These are phyloP conservation scores for Phytopythium montanum DNA, from an alignment of 352 stramenopile species.

Conservation along the genomic window DNA sequence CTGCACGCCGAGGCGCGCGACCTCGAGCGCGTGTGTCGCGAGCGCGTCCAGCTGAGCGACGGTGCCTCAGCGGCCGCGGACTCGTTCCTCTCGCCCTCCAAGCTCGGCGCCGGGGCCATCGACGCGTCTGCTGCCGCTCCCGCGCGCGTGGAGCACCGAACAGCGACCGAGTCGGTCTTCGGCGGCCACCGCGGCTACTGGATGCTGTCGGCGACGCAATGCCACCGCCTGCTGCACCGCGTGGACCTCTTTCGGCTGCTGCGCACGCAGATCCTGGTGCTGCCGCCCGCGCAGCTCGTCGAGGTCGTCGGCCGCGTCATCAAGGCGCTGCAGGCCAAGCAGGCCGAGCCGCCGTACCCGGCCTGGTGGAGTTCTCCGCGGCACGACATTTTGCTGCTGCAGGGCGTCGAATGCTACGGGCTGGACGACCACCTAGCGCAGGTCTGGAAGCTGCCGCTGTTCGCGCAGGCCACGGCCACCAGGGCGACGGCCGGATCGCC, in stretches of 20 bases:
- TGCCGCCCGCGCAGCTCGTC: constrained; percentile 58
- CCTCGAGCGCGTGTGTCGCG: constrained; percentile 58
- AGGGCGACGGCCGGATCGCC: constrained; percentile 26
- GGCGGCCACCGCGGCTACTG: constrained; percentile 60
- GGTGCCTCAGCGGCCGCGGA: neutral
- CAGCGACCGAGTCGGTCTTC: constrained; percentile 39
- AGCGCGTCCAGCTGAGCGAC: constrained; percentile 10
- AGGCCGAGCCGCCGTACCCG: constrained; percentile 35
- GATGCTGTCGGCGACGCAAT: constrained; percentile 53
- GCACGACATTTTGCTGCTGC: constrained; percentile 78
- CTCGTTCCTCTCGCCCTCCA: neutral
- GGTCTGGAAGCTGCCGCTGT: constrained; percentile 69
- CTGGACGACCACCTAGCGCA: constrained; percentile 62
- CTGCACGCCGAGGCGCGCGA: constrained; percentile 52
- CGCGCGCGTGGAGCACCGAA: neutral
- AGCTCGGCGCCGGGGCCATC: too few species aligned
- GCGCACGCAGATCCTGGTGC: constrained; percentile 60
- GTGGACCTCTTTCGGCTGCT: constrained; percentile 80
- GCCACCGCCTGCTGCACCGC: constrained; percentile 61
- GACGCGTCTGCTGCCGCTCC: neutral
- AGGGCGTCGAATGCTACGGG: constrained; percentile 81
- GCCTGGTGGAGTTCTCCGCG: constrained; percentile 71
- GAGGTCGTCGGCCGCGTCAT: constrained; percentile 55
- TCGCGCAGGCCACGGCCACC: constrained; percentile 22
- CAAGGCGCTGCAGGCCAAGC: constrained; percentile 16